Base-by-base conservation (phyloP, 2,329 filamentous ascomycete genomes). In the Endothia cerciana region DNA sequence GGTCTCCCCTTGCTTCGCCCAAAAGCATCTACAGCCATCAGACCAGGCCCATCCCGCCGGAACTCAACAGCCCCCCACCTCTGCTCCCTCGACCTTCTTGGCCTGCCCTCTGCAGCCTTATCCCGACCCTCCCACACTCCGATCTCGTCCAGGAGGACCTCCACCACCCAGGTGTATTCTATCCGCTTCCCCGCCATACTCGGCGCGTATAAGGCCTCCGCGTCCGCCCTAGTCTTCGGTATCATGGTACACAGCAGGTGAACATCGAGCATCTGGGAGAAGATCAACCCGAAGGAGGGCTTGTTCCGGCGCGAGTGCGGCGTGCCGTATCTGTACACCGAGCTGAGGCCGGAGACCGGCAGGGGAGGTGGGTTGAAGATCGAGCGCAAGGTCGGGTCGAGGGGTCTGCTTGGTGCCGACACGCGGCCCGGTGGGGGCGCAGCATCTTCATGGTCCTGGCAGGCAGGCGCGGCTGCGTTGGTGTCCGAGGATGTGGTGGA, bases 261-360 rank as follows among this genome's bases (percentile, higher is more conserved):
- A 22, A 88, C 61, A 56, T 87, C 81, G 0, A 86, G 75, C 51
- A 88, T 77, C 73, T 85, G 82, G 6, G 80, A 71, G 68, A 89
- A 89, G 4, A 84, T 79, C 17, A 80, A 76, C 5, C 86, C 86
- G 63, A 86, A 87, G 19, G 78, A 79, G 6, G 84, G 83, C 66
- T 82, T 85, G 67, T 77, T 81, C 62, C 75, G 72, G 10, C 74
- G 71, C 28, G 71, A 55, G 33, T 68, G 66, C 41, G 57, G 70
- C 47, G 70, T 63, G 49, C 66, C 66, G n/a, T 68, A 67, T 11
- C 57, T 45, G 67, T 72, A 70, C 11, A 65, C 69, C 17, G n/a
- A 22, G 70, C 57, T 55, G 68, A 58, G 47, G 69, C 36, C 25
- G 71, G 57, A 61, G n/a, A 57, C 36, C 1, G 56, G 60, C 3